Evolutionary conservation across 225 moss, liverwort and hornwort genomes (phyloP).

Genomic region (Sphagnum contortum): DNA sequence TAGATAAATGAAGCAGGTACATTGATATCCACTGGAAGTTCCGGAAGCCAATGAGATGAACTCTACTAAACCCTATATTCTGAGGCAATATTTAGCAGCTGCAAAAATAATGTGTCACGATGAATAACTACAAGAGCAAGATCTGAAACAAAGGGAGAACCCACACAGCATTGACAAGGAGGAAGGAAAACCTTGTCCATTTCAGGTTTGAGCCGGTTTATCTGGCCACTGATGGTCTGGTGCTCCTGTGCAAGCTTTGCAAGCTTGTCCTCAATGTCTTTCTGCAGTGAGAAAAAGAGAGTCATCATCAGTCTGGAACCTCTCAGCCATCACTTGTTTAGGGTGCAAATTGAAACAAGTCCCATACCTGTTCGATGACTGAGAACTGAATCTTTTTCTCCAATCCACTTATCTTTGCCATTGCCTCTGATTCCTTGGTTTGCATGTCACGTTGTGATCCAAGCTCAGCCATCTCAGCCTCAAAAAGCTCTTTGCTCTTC

Average conservation of each 20-base stretch:
- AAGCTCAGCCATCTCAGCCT: constrained; percentile 77
- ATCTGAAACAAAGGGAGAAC: too few species aligned
- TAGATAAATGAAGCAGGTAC: too few species aligned
- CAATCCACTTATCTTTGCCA: constrained; percentile 75
- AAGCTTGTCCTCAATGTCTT: constrained; percentile 78
- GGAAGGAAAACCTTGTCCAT: constrained; percentile 42
- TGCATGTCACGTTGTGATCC: constrained; percentile 94
- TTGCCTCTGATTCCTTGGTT: constrained; percentile 76
- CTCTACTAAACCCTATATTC: too few species aligned
- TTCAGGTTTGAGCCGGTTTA: constrained; percentile 62
- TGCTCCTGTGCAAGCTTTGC: constrained; percentile 62
- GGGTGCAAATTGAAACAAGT: neutral
- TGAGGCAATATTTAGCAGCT: too few species aligned
- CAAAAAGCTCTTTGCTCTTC: constrained; percentile 71
- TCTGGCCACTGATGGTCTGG: constrained; percentile 39
- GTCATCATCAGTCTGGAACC: neutral
- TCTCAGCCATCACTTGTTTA: too few species aligned
- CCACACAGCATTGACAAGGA: too few species aligned
- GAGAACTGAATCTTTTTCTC: constrained; percentile 77
- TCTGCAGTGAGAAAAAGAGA: constrained; percentile 32
- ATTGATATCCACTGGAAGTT: too few species aligned
- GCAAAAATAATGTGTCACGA: too few species aligned
- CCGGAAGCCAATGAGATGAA: too few species aligned
- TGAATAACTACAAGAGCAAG: too few species aligned
- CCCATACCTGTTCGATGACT: constrained; percentile 66